Evolutionary conservation across 345 rosid genomes (phyloP), one percentile per base, ranked within the genome.

Genomic region (Viola odorata): DNA sequence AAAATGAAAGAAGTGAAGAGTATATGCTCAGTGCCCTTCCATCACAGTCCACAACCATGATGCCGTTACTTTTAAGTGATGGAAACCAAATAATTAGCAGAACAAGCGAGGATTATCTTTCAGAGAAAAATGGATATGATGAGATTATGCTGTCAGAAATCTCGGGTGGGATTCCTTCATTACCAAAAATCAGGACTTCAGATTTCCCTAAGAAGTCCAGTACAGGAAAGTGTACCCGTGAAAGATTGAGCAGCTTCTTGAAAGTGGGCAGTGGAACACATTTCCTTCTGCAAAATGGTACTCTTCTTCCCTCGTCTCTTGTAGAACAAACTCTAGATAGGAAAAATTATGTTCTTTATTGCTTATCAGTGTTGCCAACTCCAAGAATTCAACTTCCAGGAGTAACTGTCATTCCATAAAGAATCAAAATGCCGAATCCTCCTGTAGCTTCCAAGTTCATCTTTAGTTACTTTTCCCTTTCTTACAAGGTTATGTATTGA

Each of bases 61-160:
- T 88, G 76, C 84, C 91, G 9, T 77, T 86, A 68, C 68, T 80
- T 71, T 78, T 88, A 67, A 78, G 88, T 42, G 81, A 86, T 70
- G 88, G 87, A 64, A 64, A 63, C 66, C 69, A 41, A 51, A 63
- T 83, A 64, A 82, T 86, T 63, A 78, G 79, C 80, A 75, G 74
- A 66, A 68, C 66, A 5, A 61, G n/a, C 63, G 64, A 62, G 63
- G 73, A 61, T 60, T 78, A 58, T 71, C 40, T 61, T 11, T 53
- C 37, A 41, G 57, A 57, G 39, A 58, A 39, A 42, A 57, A 12
- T 16, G 59, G 39, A 15, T 52, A 5, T 8, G 67, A 63, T 47
- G 69, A 71, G 71, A 54, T 73, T 55, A 74, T 55, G 39, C 62
- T 74, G 61, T 75, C 67, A 63, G 71, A 65, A 63, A 71, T 37